Evolutionary conservation across 305 asterid species (phyloP), one percentile per base, ranked within the genome.

Genomic region (Plantago coronopus): DNA sequence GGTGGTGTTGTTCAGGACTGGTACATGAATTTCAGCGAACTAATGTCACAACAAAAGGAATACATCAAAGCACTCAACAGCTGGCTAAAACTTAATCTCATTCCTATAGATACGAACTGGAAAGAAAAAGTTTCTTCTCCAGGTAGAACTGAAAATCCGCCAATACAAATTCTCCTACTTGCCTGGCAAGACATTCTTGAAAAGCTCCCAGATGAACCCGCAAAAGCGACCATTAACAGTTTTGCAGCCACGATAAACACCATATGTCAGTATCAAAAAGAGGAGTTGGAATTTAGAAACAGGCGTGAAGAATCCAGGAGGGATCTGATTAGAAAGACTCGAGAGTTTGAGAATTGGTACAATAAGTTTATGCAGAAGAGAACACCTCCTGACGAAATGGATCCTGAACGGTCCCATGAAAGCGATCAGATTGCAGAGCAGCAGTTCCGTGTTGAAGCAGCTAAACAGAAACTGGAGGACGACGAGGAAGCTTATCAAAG

Each of bases 91-190:
- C 86, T 79, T 56, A 87, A 87, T 50, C 95, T 89, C 38, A 49
- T 89, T 27, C 97, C 97, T 6, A 87, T 89, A 8, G 99, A 94
- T 62, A 94, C 94, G 59, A 89, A 84, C 79, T 69, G 78, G 77
- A 83, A 86, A 57, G 99, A 93, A 66, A 87, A 87, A 75, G 91
- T 76, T 25, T 82, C 99, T 0, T 87, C 99, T 10, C 99, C 99
- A 4, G 79, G 77, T 21, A 69, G 95, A 40, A 82, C 84, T 16
- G 80, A 79, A 29, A 85, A 59, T 44, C 99, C 97, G 20, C 90
- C 90, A 0, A 87, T 94, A 21, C 85, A 65, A 18, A 44, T 40
- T 6, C 96, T 94, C 59, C 73, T 94, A 51, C 79, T 54, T 4
- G 77, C 84, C 17, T 94, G 99, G 99, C 69, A 78, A 22, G 95